Percentiles rank a stretch among this genome's conserved stretches.
These are phyloP conservation scores for Dendrothele bispora DNA, from an alignment of 768 basidiomycete species.

Conservation along the genomic window DNA sequence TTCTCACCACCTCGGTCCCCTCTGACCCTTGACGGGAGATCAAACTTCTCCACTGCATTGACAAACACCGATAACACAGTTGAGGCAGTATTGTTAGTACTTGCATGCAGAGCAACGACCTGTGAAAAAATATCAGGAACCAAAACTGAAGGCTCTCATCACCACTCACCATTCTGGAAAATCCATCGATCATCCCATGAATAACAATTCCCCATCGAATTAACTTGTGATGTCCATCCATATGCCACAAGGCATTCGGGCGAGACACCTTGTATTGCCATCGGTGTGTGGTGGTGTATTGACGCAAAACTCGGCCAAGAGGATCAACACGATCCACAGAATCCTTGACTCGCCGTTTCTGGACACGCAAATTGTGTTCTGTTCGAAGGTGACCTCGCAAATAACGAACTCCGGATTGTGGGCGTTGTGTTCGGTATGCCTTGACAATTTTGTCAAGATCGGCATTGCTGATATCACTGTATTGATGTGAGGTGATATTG, in stretches of 20 bases:
- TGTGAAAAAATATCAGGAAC: too few relatives aligned
- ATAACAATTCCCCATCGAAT: slow-evolving; percentile 27
- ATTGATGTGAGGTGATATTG: background rate
- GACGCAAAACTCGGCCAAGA: slow-evolving; percentile 18
- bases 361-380: slow-evolving; percentile 16
- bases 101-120: slow-evolving; percentile 12
- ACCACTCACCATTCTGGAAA: slow-evolving; percentile 21
- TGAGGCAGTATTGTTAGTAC: slow-evolving; percentile 14
- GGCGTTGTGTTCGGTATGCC: slow-evolving; percentile 12
- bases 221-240: slow-evolving; percentile 26
- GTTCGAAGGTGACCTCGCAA: slow-evolving; percentile 17
- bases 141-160: too few relatives aligned
- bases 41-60: slow-evolving; percentile 7
- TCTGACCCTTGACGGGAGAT: slow-evolving; percentile 19
- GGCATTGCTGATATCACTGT: background rate
- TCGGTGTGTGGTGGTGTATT: slow-evolving; percentile 8
- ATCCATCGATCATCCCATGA: slow-evolving; percentile 31
- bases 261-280: slow-evolving; percentile 16
- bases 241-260: slow-evolving; percentile 24
- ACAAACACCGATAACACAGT: slow-evolving; percentile 13
- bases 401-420: slow-evolving; percentile 24
- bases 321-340: slow-evolving; percentile 21
- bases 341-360: slow-evolving; percentile 12
- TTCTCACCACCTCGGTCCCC: slow-evolving; percentile 29
- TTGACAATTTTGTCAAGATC: slow-evolving; percentile 6